A percentile compares a stretch with the other conserved stretches of the same genome.
Evolutionary conservation across 768 basidiomycete genomes (phyloP).

Genomic region (Trametes gibbosa): DNA sequence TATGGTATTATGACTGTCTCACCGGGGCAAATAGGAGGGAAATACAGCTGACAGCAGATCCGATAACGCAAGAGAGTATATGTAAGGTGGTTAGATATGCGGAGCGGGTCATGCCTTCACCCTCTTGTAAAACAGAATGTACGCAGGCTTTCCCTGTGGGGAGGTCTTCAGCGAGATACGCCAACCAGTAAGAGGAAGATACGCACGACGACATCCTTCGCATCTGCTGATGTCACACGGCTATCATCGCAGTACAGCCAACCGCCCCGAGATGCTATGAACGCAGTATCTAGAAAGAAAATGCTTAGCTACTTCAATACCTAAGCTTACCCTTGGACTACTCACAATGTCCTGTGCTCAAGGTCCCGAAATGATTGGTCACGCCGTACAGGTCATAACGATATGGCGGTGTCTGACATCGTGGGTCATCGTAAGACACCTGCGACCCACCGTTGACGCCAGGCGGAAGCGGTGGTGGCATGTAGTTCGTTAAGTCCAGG

Average conservation of each 20-base stretch:
- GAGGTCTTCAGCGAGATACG: constrained; percentile 21
- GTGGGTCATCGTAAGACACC: constrained; percentile 63
- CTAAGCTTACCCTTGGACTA: constrained; percentile 11
- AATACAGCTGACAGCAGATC: constrained; percentile 25
- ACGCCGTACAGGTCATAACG: constrained; percentile 93
- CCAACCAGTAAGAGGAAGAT: background rate
- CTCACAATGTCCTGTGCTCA: constrained; percentile 96
- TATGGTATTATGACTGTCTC: constrained; percentile 28
- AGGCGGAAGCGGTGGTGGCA: constrained; percentile 77
- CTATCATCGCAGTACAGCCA: constrained; percentile 97
- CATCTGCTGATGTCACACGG: constrained; percentile 68
- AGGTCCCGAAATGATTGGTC: constrained; percentile 92
- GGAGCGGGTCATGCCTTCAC: constrained; percentile 23
- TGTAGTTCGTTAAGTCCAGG: constrained; percentile 71
- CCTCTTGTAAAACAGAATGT: constrained; percentile 66
- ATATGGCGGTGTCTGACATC: constrained; percentile 83
- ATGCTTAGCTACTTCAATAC: constrained; percentile 1
- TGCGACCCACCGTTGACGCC: constrained; percentile 48
- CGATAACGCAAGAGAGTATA: constrained; percentile 20
- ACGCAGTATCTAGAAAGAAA: constrained; percentile 76
- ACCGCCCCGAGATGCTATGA: constrained; percentile 77
- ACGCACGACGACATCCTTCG: constrained; percentile 82
- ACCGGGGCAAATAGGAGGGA: constrained; percentile 11
- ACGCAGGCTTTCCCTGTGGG: constrained; percentile 65
- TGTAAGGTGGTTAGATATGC: constrained; percentile 7